Base-by-base conservation (phyloP, 2,329 filamentous ascomycete species). In the Fusarium denticulatum region DNA sequence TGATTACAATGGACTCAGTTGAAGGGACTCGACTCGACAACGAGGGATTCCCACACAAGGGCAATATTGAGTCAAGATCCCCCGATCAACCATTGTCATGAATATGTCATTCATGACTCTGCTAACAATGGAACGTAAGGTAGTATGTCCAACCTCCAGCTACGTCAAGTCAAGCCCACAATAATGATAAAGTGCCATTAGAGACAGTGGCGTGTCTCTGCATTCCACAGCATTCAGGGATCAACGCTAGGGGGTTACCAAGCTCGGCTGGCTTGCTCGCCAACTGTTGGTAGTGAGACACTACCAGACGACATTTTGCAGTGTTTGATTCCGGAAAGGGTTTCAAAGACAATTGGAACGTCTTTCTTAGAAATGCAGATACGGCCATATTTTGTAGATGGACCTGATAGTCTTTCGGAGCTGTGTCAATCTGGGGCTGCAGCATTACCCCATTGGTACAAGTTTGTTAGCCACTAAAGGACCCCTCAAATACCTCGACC, bases 231-330 rank as follows among this genome's bases (percentile, higher is more conserved):
- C 13, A 28, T 42, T 46, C 56, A 74, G 56, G 71, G 71, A 74
- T 74, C 71, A 69, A 52, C 71, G 32, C 63, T 57, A 67, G 30
- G 55, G 67, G 64, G 67, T 74, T 47, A 58, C 60, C 67, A 61
- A 72, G 59, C 71, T 74, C 57, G 71, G 71, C 71, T 74, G 71
- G 71, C 57, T 74, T 74, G 57, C 39, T 46, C 34, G 39, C 37
- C 58, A 57, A 47, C 34, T 55, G 52, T 58, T 40, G 43, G 36
- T 39, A 49, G 58, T 58, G 71, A 74, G 67, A 69, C 71, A 74
- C 53, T 49, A 47, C 57, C 56, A 72, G 65, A 45, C 60, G 52
- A 24, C 42, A 60, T 60, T 56, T 39, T 50, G 36, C 45, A 57
- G 42, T 60, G 56, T 65, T 53, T 74, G 30, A 30, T 60, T 71